Evolutionary conservation across 2,329 filamentous ascomycete species (phyloP), one percentile per base, ranked within the genome.

Genomic region (Calycina marina): DNA sequence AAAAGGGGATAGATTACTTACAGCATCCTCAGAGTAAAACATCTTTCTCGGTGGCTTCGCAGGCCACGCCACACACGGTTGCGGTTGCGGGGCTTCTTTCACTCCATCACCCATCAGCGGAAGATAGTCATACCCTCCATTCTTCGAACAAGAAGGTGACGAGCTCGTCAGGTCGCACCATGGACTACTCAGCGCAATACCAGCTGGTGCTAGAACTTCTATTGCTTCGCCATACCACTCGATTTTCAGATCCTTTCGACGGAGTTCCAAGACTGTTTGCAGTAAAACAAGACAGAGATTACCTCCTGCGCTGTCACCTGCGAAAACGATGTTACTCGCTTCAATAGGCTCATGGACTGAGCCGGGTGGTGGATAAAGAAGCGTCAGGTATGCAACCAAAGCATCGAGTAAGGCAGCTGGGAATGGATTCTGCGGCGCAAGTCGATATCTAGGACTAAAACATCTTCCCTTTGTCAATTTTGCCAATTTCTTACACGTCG

Each of bases 381-480:
- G 41, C 6, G 39, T 69, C 20, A 90, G 62, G 47, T 88, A 90
- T 0, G 77, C 72, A 18, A 77, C 61, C 6, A 88, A 56, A 2
- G 69, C 77, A 48, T 90, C 82, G 26, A 88, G 57, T 5, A 90
- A 55, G 2, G 79, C 78, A 0, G 77, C 62, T 0, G 82, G 82
- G 49, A 90, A 90, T 0, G 79, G 69, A 38, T 76, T 57, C 50
- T 85, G 76, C 0, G 82, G 82, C 9, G 78, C 70, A 3, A 90
- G 65, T 4, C 82, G 65, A 54, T 88, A 88, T 3, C 78, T 67
- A 4, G 86, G 72, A 16, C 29, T 39, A 28, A 51, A 86, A 24
- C 73, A 72, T 5, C 77, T 65, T 2, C 80, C 79, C 14, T 69
- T 67, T 0, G 70, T 77, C 35, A 74, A 51, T 48, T 75, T 72